Base-by-base conservation (phyloP, 352 stramenopile species). In the Phytophthora fragariaefolia region DNA sequence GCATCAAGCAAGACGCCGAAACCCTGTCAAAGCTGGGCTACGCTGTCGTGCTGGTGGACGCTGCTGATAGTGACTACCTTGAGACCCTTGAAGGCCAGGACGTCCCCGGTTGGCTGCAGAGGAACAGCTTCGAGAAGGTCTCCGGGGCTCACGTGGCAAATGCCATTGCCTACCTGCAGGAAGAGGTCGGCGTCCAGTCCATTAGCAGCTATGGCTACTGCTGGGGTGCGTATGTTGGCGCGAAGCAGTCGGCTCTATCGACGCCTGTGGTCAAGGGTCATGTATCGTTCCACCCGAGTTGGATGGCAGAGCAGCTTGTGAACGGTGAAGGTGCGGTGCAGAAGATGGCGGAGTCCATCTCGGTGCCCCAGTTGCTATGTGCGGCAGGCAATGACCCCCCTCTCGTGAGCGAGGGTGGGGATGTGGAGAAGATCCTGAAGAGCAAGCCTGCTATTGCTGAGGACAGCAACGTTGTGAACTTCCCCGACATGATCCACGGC, bases 401-500 rank as follows among this genome's bases (percentile, higher is more conserved):
- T 34, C 57, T 59, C 3, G 58, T 82, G 40, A 63, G 66, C 17
- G 36, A 70, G 15, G 61, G 68, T 1, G 71, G 74, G 6, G 43
- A 23, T 17, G 73, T 80, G 17, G 38, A 82, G 38, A 69, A 64
- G 53, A 79, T 77, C 22, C 45, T 76, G 4, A 63, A 70, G 46
- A 23, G 50, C 24, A 73, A 72, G 13, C 24, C 57, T 9, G 27
- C 24, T 18, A 59, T 65, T 18, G 54, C 49, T 2, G 43, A 73
- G 26, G 52, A 66, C 27, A 69, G 72, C 36, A 45, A 62, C 9
- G 65, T 83, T 1, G 53, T 79, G n/a, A 62, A 84, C 48, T 91
- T 86, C 51, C 63, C 70, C 9, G 60, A 79, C 28, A 77, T 83
- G 62, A 73, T 76, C 18, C 80, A 91, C 50, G 80, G 82, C 15